Evolutionary conservation across 163 green algal species (phyloP).

Genomic region (Picocystis sp.): DNA sequence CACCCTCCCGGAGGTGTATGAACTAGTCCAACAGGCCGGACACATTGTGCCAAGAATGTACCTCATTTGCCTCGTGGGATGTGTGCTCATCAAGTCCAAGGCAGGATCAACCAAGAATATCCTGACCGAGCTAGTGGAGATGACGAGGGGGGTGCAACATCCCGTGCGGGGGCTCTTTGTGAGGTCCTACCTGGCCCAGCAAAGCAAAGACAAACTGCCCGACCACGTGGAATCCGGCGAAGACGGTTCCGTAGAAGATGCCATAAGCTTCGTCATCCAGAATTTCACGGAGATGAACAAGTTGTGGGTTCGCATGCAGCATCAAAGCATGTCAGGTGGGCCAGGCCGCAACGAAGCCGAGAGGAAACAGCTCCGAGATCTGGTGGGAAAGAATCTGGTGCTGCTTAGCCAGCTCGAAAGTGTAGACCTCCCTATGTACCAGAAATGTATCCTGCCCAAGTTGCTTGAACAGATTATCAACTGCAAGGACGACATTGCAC

Average conservation of each 20-base stretch:
- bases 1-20: constrained; percentile 67
- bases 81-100: constrained; percentile 66
- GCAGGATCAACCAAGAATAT: constrained; percentile 36
- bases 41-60: constrained; percentile 93
- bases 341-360: constrained; percentile 53
- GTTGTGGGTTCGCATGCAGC: constrained; percentile 83
- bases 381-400: constrained; percentile 95
- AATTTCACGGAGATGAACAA: constrained; percentile 99
- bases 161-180: constrained; percentile 90
- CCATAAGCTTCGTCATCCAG: constrained; percentile 82
- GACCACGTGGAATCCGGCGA: constrained; percentile 22
- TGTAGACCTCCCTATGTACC: constrained; percentile 73
- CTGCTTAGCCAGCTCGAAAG: constrained; percentile 87
- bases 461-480: constrained; percentile 58
- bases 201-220: constrained; percentile 37
- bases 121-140: constrained; percentile 78
- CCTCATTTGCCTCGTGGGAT: constrained; percentile 80
- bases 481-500: constrained; percentile 91
- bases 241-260: constrained; percentile 61
- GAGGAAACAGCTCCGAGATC: constrained; percentile 52
- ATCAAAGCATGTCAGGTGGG: constrained; percentile 18
- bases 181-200: constrained; percentile 67
- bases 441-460: constrained; percentile 37
- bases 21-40: constrained; percentile 88
- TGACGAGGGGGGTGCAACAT: constrained; percentile 94